Evolutionary conservation across 2,329 filamentous ascomycete species (phyloP).

Genomic region (Pseudogymnoascus sp.): DNA sequence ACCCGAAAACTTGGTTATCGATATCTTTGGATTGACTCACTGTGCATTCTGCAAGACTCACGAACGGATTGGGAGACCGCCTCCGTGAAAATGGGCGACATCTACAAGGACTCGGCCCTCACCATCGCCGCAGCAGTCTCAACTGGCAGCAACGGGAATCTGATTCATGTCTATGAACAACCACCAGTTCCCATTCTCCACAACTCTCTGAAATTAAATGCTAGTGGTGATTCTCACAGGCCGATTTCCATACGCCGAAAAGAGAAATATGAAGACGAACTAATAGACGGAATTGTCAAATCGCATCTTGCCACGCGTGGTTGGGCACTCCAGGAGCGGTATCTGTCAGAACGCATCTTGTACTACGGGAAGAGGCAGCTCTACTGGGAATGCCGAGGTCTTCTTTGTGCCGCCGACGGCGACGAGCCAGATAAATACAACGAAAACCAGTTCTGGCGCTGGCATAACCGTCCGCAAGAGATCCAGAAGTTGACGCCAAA

Average conservation of each 20-base stretch:
- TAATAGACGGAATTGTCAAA: background rate
- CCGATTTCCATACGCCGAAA: background rate
- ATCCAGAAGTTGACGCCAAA: background rate
- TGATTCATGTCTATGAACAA: background rate
- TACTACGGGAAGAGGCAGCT: slow-evolving; percentile 13
- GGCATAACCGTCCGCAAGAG: background rate
- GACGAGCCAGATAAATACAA: background rate
- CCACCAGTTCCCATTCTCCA: background rate
- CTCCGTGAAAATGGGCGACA: background rate
- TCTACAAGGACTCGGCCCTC: background rate
- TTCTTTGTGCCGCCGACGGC: background rate
- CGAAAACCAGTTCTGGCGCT: background rate
- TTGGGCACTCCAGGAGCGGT: slow-evolving; percentile 14
- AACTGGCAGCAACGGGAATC: background rate
- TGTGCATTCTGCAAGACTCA: slow-evolving; percentile 2
- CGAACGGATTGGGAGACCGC: background rate
- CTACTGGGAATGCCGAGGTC: slow-evolving; percentile 15
- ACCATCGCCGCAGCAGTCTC: background rate
- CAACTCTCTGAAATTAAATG: background rate
- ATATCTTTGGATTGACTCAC: slow-evolving; percentile 3
- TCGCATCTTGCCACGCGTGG: background rate
- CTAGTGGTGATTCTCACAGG: background rate
- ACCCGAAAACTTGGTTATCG: background rate
- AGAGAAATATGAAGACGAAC: background rate
- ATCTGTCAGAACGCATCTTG: slow-evolving; percentile 11